Conservation (phyloP, 345 rosid genomes). For the Hypericum perforatum region DNA sequence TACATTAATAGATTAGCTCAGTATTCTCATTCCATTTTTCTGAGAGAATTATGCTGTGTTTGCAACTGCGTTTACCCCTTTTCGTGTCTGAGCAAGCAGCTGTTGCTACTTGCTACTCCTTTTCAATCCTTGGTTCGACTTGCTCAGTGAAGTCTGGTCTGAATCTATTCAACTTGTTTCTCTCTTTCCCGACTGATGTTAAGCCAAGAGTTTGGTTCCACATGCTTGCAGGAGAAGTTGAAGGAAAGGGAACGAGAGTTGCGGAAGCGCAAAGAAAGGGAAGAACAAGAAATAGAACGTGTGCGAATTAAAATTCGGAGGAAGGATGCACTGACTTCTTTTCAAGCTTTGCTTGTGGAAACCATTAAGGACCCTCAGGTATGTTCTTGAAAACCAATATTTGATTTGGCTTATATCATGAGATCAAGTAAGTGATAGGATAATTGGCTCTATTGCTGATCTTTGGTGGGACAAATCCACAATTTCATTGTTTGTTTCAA, state of each 20-base stretch:
- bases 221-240: slow-evolving; percentile 50
- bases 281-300: slow-evolving; percentile 92
- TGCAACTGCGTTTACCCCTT: too few relatives aligned
- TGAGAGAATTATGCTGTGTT: too few relatives aligned
- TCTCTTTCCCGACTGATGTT: not conserved
- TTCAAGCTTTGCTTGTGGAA: slow-evolving; percentile 94
- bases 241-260: slow-evolving; percentile 84
- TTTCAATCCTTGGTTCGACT: too few relatives aligned
- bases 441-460: too few relatives aligned
- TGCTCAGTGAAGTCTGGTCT: not conserved
- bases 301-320: slow-evolving; percentile 75
- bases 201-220: not conserved
- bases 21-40: too few relatives aligned
- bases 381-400: slow-evolving; percentile 6
- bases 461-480: too few relatives aligned
- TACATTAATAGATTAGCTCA: too few relatives aligned
- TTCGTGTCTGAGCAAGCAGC: too few relatives aligned
- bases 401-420: not conserved
- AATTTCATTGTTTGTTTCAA: too few relatives aligned
- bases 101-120: too few relatives aligned
- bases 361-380: slow-evolving; percentile 92
- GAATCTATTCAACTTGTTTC: not conserved
- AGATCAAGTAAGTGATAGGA: too few relatives aligned
- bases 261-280: slow-evolving; percentile 90
- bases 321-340: slow-evolving; percentile 82